These are phyloP conservation scores for Leishmania amazonensis DNA, from an alignment of 208 protist species.

Conservation along the genomic window DNA sequence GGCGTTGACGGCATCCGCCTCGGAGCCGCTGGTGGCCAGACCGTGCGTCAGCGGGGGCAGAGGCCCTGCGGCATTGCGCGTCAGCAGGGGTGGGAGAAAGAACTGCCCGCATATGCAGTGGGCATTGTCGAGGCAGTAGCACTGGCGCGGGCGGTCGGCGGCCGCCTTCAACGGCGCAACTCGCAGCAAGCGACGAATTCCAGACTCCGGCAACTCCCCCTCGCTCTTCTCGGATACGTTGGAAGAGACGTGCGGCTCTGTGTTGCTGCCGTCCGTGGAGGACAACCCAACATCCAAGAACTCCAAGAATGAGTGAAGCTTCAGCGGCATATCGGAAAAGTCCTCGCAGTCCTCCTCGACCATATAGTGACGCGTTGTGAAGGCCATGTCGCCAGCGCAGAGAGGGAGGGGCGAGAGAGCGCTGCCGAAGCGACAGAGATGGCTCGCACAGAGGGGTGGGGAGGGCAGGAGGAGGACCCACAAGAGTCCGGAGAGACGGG, in stretches of 20 bases:
- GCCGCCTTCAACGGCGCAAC: slow-evolving; percentile 6
- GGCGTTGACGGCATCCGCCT: not conserved
- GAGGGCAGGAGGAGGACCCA: not conserved
- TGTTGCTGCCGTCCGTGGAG: not conserved
- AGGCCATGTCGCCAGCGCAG: slow-evolving; percentile 4
- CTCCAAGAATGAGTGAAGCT: slow-evolving; percentile 25
- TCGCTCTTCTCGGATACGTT: slow-evolving; percentile 18
- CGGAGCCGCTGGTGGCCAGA: not conserved
- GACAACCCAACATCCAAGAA: slow-evolving; percentile 15
- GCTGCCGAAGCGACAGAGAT: not conserved
- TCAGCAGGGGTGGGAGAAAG: slow-evolving; percentile 21
- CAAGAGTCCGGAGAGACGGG: not conserved
- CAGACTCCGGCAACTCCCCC: not conserved
- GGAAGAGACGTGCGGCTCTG: slow-evolving; percentile 23
- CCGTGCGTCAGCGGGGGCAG: not conserved
- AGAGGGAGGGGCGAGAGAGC: not conserved
- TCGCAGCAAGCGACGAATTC: slow-evolving; percentile 9
- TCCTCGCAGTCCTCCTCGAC: slow-evolving; percentile 25
- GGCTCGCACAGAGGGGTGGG: not conserved
- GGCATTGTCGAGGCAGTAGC: slow-evolving; percentile 32
- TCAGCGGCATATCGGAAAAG: slow-evolving; percentile 21
- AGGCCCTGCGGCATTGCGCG: not conserved
- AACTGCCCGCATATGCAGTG: slow-evolving; percentile 26
- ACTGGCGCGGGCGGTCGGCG: not conserved
- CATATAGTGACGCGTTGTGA: slow-evolving; percentile 12